Evolutionary conservation across 1,139 yeast genomes (phyloP).

Genomic region (Spencermartinsiella ligniputridi): DNA sequence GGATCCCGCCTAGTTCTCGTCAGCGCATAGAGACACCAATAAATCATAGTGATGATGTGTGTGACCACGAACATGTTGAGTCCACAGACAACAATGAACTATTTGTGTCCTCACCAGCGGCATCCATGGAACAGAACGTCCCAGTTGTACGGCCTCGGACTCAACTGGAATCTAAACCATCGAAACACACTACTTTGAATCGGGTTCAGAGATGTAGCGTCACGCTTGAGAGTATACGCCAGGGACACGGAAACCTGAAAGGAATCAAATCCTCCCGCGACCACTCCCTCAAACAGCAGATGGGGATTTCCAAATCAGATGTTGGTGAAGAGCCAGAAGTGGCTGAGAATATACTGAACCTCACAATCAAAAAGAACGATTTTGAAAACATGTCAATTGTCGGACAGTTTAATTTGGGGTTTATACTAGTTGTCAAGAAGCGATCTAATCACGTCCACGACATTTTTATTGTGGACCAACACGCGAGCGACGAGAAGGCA

Average conservation of each 20-base stretch:
- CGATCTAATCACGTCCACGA: slow-evolving; percentile 41
- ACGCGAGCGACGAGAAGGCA: slow-evolving; percentile 92
- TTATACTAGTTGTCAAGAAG: slow-evolving; percentile 56
- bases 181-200: not conserved
- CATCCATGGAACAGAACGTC: not conserved
- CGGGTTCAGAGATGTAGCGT: not conserved
- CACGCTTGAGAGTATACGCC: not conserved
- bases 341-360: slow-evolving; percentile 27
- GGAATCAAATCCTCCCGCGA: not conserved
- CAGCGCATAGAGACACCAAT: no score
- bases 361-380: slow-evolving; percentile 31
- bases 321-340: slow-evolving; percentile 48
- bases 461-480: slow-evolving; percentile 89
- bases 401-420: slow-evolving; percentile 93
- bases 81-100: not conserved
- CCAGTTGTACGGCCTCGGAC: no score
- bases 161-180: not conserved
- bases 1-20: no score
- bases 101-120: not conserved
- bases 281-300: not conserved
- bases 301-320: not conserved
- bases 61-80: no score
- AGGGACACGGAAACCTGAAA: not conserved
- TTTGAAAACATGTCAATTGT: slow-evolving; percentile 65
- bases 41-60: no score